A percentile compares a stretch with the other conserved stretches of the same genome.
Conservation (phyloP, 805 yeast genomes). For the Candida orba region DNA sequence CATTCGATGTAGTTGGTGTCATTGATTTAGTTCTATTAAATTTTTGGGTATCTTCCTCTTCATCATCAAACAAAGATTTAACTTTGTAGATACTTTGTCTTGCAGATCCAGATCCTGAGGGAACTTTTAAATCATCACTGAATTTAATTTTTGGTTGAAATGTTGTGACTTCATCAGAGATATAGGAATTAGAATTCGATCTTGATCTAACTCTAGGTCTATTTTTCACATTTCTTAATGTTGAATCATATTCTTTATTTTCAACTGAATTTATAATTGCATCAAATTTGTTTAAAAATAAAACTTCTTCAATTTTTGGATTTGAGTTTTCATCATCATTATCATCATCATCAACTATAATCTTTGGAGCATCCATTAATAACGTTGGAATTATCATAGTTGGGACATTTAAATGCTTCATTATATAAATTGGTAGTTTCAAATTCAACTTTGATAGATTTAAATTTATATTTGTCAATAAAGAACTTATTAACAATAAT, state of each 20-base stretch:
- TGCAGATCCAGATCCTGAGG: constrained; percentile 10
- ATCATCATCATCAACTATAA: neutral
- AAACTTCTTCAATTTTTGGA: neutral
- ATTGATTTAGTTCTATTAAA: constrained; percentile 7
- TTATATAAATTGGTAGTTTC: constrained; percentile 16
- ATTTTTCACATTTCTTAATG: neutral
- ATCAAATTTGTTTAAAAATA: neutral
- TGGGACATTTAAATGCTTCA: constrained; percentile 16
- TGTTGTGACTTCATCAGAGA: neutral
- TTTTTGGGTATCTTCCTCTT: constrained; percentile 1
- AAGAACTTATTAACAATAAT: constrained; percentile 13
- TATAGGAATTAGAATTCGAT: constrained; percentile 1
- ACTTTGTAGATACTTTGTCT: constrained; percentile 19
- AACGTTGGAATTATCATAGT: constrained; percentile 17
- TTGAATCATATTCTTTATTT: constrained; percentile 1
- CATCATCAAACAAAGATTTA: constrained; percentile 18
- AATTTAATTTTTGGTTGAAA: constrained; percentile 17
- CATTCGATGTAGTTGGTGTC: neutral
- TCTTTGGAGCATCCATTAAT: neutral
- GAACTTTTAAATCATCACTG: constrained; percentile 12
- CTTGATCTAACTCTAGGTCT: constrained; percentile 1
- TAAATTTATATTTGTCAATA: constrained; percentile 10
- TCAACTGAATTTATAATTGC: neutral
- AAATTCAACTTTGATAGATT: neutral
- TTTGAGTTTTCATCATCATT: no score